Evolutionary conservation across 441 rosid genomes (phyloP).

Genomic region (Viola pubescens): DNA sequence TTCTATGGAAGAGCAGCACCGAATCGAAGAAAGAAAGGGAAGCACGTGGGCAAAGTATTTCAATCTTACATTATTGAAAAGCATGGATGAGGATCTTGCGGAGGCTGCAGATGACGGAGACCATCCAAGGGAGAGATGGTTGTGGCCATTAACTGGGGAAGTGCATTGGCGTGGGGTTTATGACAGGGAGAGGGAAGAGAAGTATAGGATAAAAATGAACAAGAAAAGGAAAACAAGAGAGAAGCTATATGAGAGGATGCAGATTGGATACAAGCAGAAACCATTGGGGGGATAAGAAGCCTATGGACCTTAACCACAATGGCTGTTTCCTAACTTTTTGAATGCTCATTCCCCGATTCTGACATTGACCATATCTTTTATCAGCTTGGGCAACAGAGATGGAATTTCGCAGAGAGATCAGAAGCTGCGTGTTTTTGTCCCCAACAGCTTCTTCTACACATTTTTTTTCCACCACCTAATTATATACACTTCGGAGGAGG

Average conservation of each 20-base stretch:
- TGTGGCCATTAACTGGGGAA: conserved; percentile 96
- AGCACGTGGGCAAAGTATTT: conserved; percentile 81
- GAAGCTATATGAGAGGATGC: conserved; percentile 61
- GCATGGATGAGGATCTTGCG: conserved; percentile 96
- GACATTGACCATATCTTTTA: conserved; percentile 4
- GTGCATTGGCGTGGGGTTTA: conserved; percentile 98
- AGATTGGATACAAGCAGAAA: conserved; percentile 72
- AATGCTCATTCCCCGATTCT: conserved; percentile 6
- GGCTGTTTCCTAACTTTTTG: not conserved
- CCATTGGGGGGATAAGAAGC: conserved; percentile 53
- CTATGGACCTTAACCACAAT: not conserved
- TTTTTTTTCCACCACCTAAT: not conserved
- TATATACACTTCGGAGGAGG: not conserved
- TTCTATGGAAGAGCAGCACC: conserved; percentile 69
- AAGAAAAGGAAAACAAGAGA: conserved; percentile 86
- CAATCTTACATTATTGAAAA: conserved; percentile 61
- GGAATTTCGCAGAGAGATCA: conserved; percentile 1
- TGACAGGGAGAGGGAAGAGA: conserved; percentile 91
- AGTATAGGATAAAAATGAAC: conserved; percentile 89
- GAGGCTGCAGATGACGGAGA: conserved; percentile 95
- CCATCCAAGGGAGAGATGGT: conserved; percentile 65
- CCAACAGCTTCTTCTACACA: conserved; percentile 12
- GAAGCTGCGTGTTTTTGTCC: conserved; percentile 7
- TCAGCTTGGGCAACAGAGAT: conserved; percentile 7
- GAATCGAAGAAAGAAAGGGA: conserved; percentile 46